phyloP scores from a whole-genome alignment of 441 rosid genomes.

The Jatropha podagrica region DNA sequence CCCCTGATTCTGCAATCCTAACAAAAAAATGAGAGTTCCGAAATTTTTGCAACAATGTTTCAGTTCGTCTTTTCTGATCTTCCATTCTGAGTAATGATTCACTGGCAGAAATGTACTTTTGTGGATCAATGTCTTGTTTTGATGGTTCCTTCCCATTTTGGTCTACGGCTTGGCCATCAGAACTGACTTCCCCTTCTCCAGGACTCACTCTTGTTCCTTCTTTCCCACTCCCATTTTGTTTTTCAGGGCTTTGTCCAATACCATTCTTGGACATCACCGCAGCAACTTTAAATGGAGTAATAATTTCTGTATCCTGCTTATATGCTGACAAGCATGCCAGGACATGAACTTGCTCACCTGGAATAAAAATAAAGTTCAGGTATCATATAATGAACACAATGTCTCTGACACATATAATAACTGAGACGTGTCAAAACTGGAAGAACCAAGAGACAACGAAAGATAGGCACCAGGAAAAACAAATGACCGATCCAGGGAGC shows the following conservation, averaged over 20 bases:
- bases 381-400: constrained; percentile 19
- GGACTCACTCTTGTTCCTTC: constrained; percentile 36
- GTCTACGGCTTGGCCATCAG: constrained; percentile 37
- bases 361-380: constrained; percentile 27
- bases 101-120: constrained; percentile 61
- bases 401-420: constrained; percentile 10
- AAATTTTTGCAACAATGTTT: constrained; percentile 70
- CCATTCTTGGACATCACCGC: constrained; percentile 90
- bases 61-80: constrained; percentile 74
- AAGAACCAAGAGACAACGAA: constrained; percentile 26
- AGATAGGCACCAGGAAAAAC: constrained; percentile 77
- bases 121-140: constrained; percentile 50
- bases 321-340: constrained; percentile 82
- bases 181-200: constrained; percentile 47
- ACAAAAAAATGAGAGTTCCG: constrained; percentile 92
- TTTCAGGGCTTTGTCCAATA: constrained; percentile 48
- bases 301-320: constrained; percentile 78
- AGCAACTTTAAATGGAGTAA: constrained; percentile 97
- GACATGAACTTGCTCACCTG: constrained; percentile 90
- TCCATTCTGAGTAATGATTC: constrained; percentile 91
- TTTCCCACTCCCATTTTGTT: constrained; percentile 48
- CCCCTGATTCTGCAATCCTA: constrained; percentile 85
- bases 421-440: constrained; percentile 15
- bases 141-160: constrained; percentile 52
- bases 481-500: constrained; percentile 73